Percentiles rank a stretch among this genome's conserved stretches.
Conservation (phyloP, 2,329 filamentous ascomycete genomes). For the Pseudogymnoascus sp. region DNA sequence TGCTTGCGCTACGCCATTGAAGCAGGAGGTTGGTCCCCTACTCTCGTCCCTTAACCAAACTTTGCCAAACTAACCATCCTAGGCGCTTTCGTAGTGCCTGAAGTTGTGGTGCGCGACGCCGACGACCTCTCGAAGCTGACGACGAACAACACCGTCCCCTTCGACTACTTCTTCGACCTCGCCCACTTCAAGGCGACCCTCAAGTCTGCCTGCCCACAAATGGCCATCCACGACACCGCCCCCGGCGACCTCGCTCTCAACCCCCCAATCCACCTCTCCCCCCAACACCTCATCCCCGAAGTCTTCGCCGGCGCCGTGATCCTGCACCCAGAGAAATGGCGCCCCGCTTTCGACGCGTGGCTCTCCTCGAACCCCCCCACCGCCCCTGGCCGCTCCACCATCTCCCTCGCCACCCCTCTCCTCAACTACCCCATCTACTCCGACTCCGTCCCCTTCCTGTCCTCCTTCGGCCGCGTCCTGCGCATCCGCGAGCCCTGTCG, state of each 20-base stretch:
- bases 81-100: constrained; percentile 29
- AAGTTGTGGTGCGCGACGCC: constrained; percentile 14
- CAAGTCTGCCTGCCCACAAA: constrained; percentile 3
- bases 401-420: constrained; percentile 17
- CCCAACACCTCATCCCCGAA: constrained; percentile 16
- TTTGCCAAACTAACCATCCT: not conserved
- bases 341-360: constrained; percentile 22
- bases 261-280: constrained; percentile 7
- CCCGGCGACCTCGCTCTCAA: constrained; percentile 14
- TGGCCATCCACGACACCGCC: constrained; percentile 3
- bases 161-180: constrained; percentile 21
- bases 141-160: constrained; percentile 11
- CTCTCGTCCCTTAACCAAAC: constrained; percentile 11
- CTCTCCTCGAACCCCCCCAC: constrained; percentile 13
- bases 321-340: constrained; percentile 21
- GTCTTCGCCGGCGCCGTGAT: constrained; percentile 18
- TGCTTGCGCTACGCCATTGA: constrained; percentile 40
- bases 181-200: constrained; percentile 15
- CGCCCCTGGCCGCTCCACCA: constrained; percentile 15
- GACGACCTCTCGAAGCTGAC: constrained; percentile 10
- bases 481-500: constrained; percentile 18
- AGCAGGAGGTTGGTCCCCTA: constrained; percentile 33
- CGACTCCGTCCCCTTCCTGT: constrained; percentile 25
- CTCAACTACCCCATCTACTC: constrained; percentile 27
- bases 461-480: constrained; percentile 33